Evolutionary conservation across 768 basidiomycete genomes (phyloP), one percentile per base, ranked within the genome.

Genomic region (Obba rivulosa): DNA sequence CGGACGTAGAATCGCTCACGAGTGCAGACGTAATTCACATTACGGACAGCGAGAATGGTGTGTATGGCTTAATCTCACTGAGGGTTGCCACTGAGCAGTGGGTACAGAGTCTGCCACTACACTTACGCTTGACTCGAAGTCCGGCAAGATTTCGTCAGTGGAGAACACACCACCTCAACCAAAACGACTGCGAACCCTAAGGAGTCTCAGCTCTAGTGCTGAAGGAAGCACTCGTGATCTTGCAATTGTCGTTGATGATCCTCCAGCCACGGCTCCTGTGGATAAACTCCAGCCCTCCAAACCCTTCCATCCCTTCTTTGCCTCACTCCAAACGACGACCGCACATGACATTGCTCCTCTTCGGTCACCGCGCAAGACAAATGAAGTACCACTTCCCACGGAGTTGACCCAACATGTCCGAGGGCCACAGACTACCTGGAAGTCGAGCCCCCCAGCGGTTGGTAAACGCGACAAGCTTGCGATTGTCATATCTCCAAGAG

Each of bases 221-320:
- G 28, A 31, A 7, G 28, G 28, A 7, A 31, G 61, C n/a, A 59
- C 59, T 43, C 66, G 65, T 38, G 62, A 69, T 24, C 59, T 66
- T 42, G 74, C 76, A 8, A 75, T 77, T 43, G 52, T 76, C 38
- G 67, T 79, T 22, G 70, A 72, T 34, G 66, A 66, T 13, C 69
- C 73, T 25, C 72, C 75, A 14, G 49, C 67, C 9, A 68, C 63
- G 57, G 56, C 51, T 16, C 28, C 34, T 36, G 41, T 51, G 31
- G 20, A 31, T 34, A 53, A 31, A 13, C 28, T 39, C 5, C 56
- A 43, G n/a, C 58, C 46, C 18, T 46, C 66, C 22, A 68, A 66
- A 52, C 64, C 66, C 10, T 52, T 70, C 8, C 69, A 76, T 51
- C 66, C 76, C 9, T 69, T 80, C 56, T 80, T 80, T 57, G 62